Evolutionary conservation across 2,329 filamentous ascomycete species (phyloP).

Genomic region (Epichloe sibirici): DNA sequence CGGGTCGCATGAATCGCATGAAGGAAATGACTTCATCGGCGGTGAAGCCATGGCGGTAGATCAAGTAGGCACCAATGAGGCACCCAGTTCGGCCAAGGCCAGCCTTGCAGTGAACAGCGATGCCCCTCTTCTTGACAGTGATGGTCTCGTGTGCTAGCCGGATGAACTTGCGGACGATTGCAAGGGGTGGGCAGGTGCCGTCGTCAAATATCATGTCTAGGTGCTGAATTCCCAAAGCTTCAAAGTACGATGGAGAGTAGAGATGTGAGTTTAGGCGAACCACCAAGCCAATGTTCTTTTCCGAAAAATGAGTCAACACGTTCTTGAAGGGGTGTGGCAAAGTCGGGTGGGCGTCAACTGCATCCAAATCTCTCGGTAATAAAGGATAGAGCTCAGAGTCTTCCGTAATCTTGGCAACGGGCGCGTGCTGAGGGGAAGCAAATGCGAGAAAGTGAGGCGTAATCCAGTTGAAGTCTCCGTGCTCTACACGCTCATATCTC

Average conservation of each 20-base stretch:
- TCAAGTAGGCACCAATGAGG: slow-evolving; percentile 91
- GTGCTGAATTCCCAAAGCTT: slow-evolving; percentile 85
- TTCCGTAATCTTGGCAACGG: slow-evolving; percentile 58
- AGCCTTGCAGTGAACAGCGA: slow-evolving; percentile 97
- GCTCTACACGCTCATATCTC: slow-evolving; percentile 86
- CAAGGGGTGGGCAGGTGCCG: slow-evolving; percentile 82
- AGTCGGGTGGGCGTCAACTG: slow-evolving; percentile 55
- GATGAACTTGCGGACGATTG: slow-evolving; percentile 88
- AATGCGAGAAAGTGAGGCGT: slow-evolving; percentile 93
- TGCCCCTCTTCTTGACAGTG: slow-evolving; percentile 76
- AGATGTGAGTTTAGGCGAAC: slow-evolving; percentile 91
- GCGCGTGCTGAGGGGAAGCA: slow-evolving; percentile 79
- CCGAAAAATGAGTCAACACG: slow-evolving; percentile 77
- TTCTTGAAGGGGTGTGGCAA: slow-evolving; percentile 90
- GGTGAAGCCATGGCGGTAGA: slow-evolving; percentile 94
- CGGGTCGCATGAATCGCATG: slow-evolving; percentile 98
- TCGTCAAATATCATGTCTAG: slow-evolving; percentile 99
- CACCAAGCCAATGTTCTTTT: slow-evolving; percentile 81
- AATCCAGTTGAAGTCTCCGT: slow-evolving; percentile 99
- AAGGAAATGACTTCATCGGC: slow-evolving; percentile 95
- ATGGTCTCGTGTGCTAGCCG: slow-evolving; percentile 92
- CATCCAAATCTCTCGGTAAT: slow-evolving; percentile 64
- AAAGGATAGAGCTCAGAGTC: slow-evolving; percentile 61
- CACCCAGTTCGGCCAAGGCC: slow-evolving; percentile 91
- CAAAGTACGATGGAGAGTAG: slow-evolving; percentile 96